These are phyloP conservation scores for Avicennia marina DNA, from an alignment of 257 asterid species.

Conservation along the genomic window DNA sequence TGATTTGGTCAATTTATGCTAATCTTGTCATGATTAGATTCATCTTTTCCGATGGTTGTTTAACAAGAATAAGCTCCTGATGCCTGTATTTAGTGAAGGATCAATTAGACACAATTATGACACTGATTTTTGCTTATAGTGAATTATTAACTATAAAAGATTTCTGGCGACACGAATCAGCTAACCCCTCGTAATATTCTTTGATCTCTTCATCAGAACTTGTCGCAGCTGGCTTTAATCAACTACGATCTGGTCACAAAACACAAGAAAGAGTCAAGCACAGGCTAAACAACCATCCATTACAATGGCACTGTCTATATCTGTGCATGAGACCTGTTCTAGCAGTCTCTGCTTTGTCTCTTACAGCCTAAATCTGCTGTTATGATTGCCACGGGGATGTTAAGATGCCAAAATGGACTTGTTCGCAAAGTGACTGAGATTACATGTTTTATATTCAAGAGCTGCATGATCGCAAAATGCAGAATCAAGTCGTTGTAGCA, in stretches of 20 bases:
- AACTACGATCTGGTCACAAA: constrained; percentile 71
- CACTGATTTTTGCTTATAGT: too few species aligned
- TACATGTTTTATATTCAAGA: background rate
- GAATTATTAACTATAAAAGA: too few species aligned
- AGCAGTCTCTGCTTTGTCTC: constrained; percentile 5
- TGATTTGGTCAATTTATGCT: background rate
- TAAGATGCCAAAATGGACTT: background rate
- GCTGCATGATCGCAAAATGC: constrained; percentile 1
- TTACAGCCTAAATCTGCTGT: constrained; percentile 8
- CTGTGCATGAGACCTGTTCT: too few species aligned
- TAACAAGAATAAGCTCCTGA: background rate
- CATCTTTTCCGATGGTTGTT: background rate
- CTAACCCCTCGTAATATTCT: background rate
- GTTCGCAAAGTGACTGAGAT: constrained; percentile 16
- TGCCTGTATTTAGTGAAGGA: background rate
- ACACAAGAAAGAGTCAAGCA: constrained; percentile 48
- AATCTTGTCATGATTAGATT: constrained; percentile 11
- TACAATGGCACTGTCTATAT: background rate
- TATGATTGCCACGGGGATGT: constrained; percentile 8
- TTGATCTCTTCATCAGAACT: constrained; percentile 42
- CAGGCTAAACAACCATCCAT: constrained; percentile 25
- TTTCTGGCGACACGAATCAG: background rate
- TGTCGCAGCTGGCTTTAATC: constrained; percentile 83
- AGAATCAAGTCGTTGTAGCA: constrained; percentile 1
- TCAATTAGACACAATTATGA: too few species aligned